Base-by-base conservation (phyloP, 1,284 basidiomycete species). In the Pyrrhoderma lamaoense region DNA sequence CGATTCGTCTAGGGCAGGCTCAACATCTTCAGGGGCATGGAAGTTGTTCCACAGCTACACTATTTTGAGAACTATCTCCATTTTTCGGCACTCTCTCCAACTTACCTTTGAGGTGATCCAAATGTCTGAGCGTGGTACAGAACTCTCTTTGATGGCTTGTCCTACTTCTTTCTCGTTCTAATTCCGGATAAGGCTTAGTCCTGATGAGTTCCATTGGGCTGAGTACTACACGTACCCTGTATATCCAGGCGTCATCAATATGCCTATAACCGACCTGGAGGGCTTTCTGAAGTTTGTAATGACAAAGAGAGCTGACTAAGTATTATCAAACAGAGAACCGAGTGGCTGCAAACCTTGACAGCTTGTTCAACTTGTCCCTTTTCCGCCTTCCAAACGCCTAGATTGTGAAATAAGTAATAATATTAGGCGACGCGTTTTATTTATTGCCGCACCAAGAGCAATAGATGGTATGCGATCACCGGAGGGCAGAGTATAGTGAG, bases 11-110 rank as follows among this genome's bases (percentile, higher is more conserved):
- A 92, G 72, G 8, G 74, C 74, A 1, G 74, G 65, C 60, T 88
- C 86, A 5, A 90, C 76, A 54, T 82, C 72, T 62, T 82, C 73
- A 49, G 80, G 76, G 51, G 79, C 69, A 57, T 85, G 82, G 65
- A 81, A 82, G 50, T 67, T 5, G 68, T 70, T 57, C 62, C 65
- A 70, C 68, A 57, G 16, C 55, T 44, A 34, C 27, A 14, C 14
- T 16, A 23, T 23, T n/a, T n/a, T n/a, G n/a, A n/a, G n/a, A n/a
- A n/a, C n/a, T n/a, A n/a, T n/a, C n/a, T n/a, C n/a, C n/a, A n/a
- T n/a, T n/a, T n/a, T n/a, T n/a, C n/a, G n/a, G n/a, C n/a, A n/a
- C n/a, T n/a, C n/a, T n/a, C n/a, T n/a, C n/a, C n/a, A n/a, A n/a
- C n/a, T 13, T 13, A 59, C 53, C 43, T 53, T 56, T 3, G 54